Base-by-base conservation (phyloP, 2,329 filamentous ascomycete genomes). In the Sclerotinia nivalis region DNA sequence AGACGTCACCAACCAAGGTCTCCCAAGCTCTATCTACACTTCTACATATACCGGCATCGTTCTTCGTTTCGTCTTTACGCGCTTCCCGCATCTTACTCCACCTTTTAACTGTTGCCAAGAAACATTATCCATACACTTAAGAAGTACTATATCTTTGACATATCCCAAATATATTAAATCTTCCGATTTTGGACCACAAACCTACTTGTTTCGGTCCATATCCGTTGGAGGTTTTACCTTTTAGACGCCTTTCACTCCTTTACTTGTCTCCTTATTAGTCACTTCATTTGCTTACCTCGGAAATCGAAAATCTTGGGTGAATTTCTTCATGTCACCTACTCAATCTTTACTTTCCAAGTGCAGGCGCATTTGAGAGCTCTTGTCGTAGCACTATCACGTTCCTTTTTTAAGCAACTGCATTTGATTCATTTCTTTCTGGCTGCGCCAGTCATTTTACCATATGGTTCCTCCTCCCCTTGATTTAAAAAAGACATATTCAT, bases 401-500 rank as follows among this genome's bases (percentile, higher is more conserved):
- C 60, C n/a, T 49, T 66, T 68, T 72, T 71, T 69, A 71, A 69
- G 71, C 72, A 73, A 70, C 59, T 40, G 70, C 40, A 58, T 45
- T 60, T 37, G 15, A 28, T 72, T 69, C 28, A 62, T 70, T 67
- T 60, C 60, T 73, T 73, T 69, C 74, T 76, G 74, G 76, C 74
- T 77, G 76, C 74, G 76, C 79, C 74, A 76, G 70, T 61, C 58
- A 37, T 72, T 74, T 72, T 56, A 28, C 60, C 34, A 20, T 20
- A 55, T 69, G 69, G 77, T 77, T 75, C 73, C 77, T 62, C 74
- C 77, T 69, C 71, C 71, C 69, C 75, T 78, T 56, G 74, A 78
- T 55, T 71, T 78, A 31, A 71, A 72, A 12, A 74, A 74, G 78
- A 80, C 81, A 77, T 81, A 79, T 76, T 79, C 76, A 71, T 73